Base-by-base conservation (phyloP, 2,329 filamentous ascomycete genomes). In the Acrocalymma vagum region DNA sequence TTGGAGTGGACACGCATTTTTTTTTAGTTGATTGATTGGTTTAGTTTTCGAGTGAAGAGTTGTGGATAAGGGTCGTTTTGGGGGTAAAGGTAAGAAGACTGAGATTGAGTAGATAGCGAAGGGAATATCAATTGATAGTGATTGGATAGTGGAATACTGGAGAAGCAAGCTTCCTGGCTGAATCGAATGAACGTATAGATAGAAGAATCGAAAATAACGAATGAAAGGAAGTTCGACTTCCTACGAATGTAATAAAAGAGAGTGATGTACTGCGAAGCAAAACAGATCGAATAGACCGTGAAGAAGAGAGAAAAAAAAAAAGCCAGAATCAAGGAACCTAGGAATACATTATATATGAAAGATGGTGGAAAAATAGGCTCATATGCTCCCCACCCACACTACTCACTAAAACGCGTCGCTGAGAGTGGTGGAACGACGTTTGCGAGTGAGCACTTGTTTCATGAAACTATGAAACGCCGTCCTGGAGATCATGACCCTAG, bases 401-500 rank as follows among this genome's bases (percentile, higher is more conserved):
- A n/a, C n/a, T n/a, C n/a, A n/a, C n/a, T n/a, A n/a, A n/a, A n/a
- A n/a, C n/a, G n/a, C n/a, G n/a, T n/a, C n/a, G n/a, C n/a, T n/a
- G n/a, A n/a, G n/a, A n/a, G n/a, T n/a, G n/a, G n/a, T n/a, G n/a
- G n/a, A n/a, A n/a, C 23, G 23, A 25, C 9, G 9, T 25, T 17
- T 44, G 32, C 34, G 33, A 41, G 28, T 17, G 21, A n/a, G n/a
- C n/a, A n/a, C n/a, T 50, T 44, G 47, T 56, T 51, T 49, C 47
- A 48, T 37, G 34, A 36, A 27, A 33, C 32, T 9, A 14, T 55
- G 53, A 60, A 58, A 58, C 52, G 39, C 40, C 40, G 29, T 50
- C 54, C 54, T 58, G 56, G 45, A 46, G 48, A 60, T 58, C 54
- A 58, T 58, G n/a, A n/a, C n/a, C n/a, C n/a, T n/a, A n/a, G n/a